Conservation (phyloP, 805 yeast genomes). For the Lipomyces spencermartinsiae region DNA sequence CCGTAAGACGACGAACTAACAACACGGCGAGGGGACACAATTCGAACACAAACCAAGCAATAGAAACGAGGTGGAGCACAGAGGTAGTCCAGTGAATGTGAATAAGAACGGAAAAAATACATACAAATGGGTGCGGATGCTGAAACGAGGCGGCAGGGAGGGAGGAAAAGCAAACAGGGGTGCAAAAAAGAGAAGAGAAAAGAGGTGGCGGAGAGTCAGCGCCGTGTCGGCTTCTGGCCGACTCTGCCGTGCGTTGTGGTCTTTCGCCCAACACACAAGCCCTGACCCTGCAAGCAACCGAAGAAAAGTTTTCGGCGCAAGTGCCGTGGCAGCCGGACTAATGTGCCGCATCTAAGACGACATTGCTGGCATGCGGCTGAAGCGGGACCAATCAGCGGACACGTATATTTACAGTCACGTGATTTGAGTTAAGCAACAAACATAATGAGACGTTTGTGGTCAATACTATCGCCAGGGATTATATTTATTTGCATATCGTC, state of each 20-base stretch:
- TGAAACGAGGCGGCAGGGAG: background rate
- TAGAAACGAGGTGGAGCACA: background rate
- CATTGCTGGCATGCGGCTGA: background rate
- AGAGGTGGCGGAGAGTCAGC: background rate
- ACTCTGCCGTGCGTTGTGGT: background rate
- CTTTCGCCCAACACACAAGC: background rate
- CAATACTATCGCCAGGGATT: too few species aligned
- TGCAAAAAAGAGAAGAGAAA: background rate
- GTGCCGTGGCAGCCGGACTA: too few species aligned
- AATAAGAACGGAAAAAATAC: slow-evolving; percentile 4
- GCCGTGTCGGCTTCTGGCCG: slow-evolving; percentile 8
- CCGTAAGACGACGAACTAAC: background rate
- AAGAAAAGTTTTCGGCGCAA: slow-evolving; percentile 12
- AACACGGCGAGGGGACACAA: background rate
- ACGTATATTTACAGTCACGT: background rate
- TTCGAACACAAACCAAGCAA: background rate
- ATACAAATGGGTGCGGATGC: background rate
- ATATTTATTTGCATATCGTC: too few species aligned
- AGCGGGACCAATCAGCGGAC: background rate
- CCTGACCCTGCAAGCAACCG: background rate
- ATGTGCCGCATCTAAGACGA: background rate
- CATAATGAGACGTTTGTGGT: too few species aligned
- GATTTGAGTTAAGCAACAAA: background rate
- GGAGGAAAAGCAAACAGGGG: background rate
- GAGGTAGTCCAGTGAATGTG: background rate